These are phyloP conservation scores for Prunus campanulata DNA, from an alignment of 306 rosid genomes.

Conservation along the genomic window DNA sequence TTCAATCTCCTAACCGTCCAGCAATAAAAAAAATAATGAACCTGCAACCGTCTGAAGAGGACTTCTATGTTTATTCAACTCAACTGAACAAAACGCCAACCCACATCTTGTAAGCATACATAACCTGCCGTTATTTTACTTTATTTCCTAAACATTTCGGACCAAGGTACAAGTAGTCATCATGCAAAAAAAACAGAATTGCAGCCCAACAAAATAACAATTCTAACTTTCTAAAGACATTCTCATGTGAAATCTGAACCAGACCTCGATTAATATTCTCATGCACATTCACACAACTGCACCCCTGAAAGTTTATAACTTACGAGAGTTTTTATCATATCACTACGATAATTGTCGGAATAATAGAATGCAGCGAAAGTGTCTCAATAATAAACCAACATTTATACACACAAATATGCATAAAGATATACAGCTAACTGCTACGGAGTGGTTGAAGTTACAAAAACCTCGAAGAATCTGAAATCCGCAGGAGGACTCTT, in stretches of 20 bases:
- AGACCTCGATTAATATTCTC: not conserved
- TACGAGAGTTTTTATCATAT: not conserved
- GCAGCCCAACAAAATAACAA: not conserved
- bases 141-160: not conserved
- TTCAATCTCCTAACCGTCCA: not conserved
- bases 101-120: not conserved
- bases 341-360: too few species aligned
- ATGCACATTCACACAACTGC: not conserved
- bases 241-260: not conserved
- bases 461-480: slow-evolving; percentile 60
- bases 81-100: not conserved
- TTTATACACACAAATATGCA: not conserved
- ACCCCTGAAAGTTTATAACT: not conserved
- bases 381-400: not conserved
- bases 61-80: not conserved
- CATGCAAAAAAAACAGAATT: not conserved
- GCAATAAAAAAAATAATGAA: not conserved
- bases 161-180: not conserved
- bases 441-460: not conserved
- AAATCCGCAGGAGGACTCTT: slow-evolving; percentile 44
- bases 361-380: not conserved
- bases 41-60: not conserved
- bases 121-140: not conserved
- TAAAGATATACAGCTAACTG: not conserved
- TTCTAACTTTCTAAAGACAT: not conserved